Evolutionary conservation across 2,329 filamentous ascomycete genomes (phyloP), one percentile per base, ranked within the genome.

Genomic region (Raffaelea deltoideospora): DNA sequence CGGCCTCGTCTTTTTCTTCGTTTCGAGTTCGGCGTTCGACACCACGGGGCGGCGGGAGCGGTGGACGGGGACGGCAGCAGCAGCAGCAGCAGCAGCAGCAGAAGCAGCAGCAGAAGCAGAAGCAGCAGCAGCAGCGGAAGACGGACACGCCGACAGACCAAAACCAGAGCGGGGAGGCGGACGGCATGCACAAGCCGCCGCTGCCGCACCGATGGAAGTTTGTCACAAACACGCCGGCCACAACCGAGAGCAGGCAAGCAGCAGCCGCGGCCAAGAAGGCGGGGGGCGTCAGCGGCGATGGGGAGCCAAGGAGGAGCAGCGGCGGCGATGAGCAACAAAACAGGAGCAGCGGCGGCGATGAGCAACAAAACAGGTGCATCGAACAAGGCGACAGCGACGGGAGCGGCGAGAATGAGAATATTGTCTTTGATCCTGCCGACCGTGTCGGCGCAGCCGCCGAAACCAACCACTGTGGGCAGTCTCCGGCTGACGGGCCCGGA

Each of bases 191-290:
- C 10, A 18, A 10, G 19, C 24, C 13, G 24, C 33, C 43, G 11
- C 35, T 47, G 11, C 41, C 46, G 18, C 47, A 44, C 21, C 47
- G 46, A 30, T 48, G 51, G 42, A 52, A 43, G 37, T 51, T 53
- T 31, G 45, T 52, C 11, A 46, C 45, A 4, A 48, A 43, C 34
- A 33, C 44, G 13, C 34, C 40, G 8, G 27, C 34, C 7, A 26
- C 34, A 11, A 10, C 4, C 14, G 17, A 31, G 24, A 10, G 19
- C 20, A 29, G 22, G 11, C 14, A 36, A 26, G 42, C 31, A 41
- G 18, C 38, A 35, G 8, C 10, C 30, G 8, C 29, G 18, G 14
- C 19, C 27, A 26, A 26, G 10, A 37, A 36, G 18, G 20, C 27
- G 9, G 35, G 35, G 20, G 31, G 29, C 11, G 33, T 34, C 17